Percentiles rank a stretch among this genome's conserved stretches.
Conservation (phyloP, 768 basidiomycete genomes). For the Boletellus ananiceps region DNA sequence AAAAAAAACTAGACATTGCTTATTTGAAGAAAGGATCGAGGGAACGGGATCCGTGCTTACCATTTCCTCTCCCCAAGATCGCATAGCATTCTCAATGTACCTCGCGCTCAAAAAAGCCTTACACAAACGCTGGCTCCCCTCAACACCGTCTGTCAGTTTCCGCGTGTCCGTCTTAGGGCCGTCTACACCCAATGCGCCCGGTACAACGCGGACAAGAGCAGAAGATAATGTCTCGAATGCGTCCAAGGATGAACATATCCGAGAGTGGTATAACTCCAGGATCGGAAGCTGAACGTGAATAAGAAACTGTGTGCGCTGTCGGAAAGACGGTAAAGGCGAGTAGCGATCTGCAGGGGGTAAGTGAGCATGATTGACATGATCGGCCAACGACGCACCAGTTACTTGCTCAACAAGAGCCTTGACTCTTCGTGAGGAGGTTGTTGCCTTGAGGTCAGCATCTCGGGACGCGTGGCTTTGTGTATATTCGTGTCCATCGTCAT, state of each 20-base stretch:
- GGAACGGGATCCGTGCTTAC: constrained; percentile 42
- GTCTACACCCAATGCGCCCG: constrained; percentile 74
- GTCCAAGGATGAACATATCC: constrained; percentile 81
- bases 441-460: constrained; percentile 54
- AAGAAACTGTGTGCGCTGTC: constrained; percentile 81
- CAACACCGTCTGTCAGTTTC: constrained; percentile 74
- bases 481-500: constrained; percentile 53
- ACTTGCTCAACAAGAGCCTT: constrained; percentile 88
- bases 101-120: constrained; percentile 82
- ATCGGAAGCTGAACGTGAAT: constrained; percentile 81
- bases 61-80: constrained; percentile 84
- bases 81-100: constrained; percentile 66
- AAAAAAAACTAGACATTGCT: constrained; percentile 71
- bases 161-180: constrained; percentile 45
- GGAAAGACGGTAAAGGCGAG: constrained; percentile 72
- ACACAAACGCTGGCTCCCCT: constrained; percentile 77
- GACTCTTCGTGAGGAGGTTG: constrained; percentile 78
- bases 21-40: neutral
- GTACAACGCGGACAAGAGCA: constrained; percentile 83
- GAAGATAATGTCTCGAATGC: constrained; percentile 93
- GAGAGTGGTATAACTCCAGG: constrained; percentile 67
- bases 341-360: constrained; percentile 67
- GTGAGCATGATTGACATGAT: neutral
- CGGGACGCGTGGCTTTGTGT: constrained; percentile 18
- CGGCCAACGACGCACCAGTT: constrained; percentile 52